Percentiles rank a stretch among this genome's conserved stretches.
Conservation (phyloP, 176 grass and related monocot species). For the Typha latifolia region DNA sequence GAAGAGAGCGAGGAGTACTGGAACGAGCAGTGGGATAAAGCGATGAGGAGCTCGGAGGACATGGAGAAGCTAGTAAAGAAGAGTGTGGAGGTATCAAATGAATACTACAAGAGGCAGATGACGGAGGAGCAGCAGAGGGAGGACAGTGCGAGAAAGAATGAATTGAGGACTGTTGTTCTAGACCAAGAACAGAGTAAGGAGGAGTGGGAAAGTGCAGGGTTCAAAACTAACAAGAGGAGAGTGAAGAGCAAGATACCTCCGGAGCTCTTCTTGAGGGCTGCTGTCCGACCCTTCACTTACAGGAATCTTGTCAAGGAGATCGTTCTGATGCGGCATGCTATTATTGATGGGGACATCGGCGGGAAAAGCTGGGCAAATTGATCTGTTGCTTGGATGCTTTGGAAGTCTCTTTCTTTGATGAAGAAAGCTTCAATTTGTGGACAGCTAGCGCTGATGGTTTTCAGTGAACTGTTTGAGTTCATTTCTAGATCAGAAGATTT, state of each 20-base stretch:
- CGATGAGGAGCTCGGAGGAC: constrained; percentile 58
- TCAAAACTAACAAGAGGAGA: constrained; percentile 8
- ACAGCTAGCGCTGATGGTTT: background rate
- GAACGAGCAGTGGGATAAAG: constrained; percentile 64
- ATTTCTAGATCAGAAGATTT: background rate
- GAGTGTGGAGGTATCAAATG: constrained; percentile 36
- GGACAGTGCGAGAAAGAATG: constrained; percentile 12
- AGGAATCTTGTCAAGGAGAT: constrained; percentile 95
- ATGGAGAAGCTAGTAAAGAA: constrained; percentile 81
- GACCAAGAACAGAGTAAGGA: constrained; percentile 38
- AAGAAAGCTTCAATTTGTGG: background rate
- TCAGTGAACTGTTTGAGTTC: background rate
- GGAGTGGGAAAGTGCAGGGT: constrained; percentile 14
- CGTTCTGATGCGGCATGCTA: constrained; percentile 68
- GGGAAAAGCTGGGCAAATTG: constrained; percentile 3
- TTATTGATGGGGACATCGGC: constrained; percentile 74
- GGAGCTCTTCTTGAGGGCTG: constrained; percentile 54
- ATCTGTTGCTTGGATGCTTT: background rate
- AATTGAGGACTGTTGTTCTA: constrained; percentile 10
- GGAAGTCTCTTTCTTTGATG: background rate
- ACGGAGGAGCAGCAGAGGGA: constrained; percentile 27
- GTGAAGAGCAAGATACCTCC: constrained; percentile 24
- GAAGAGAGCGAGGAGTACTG: constrained; percentile 57
- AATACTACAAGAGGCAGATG: constrained; percentile 30
- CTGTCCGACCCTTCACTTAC: constrained; percentile 73